Conservation (phyloP, 371 early-diverging fungal genomes). For the Lichtheimia ornata region DNA sequence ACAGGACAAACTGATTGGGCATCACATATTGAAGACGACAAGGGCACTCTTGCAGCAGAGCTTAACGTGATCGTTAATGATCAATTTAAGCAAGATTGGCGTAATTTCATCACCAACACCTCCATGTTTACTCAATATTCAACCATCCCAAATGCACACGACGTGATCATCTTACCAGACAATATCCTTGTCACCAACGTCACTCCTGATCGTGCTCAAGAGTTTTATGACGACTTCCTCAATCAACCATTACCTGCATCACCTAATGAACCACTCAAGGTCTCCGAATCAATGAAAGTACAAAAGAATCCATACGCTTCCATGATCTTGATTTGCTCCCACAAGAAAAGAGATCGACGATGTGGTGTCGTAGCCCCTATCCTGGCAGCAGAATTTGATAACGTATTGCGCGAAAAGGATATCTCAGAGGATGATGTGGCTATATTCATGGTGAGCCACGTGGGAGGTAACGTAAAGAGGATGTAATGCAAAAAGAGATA, state of each 20-base stretch:
- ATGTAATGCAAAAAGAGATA: neutral
- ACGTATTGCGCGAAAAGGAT: slow-evolving; percentile 59
- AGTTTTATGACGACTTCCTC: slow-evolving; percentile 50
- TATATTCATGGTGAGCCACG: slow-evolving; percentile 68
- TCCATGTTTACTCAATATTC: slow-evolving; percentile 37
- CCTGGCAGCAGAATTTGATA: slow-evolving; percentile 67
- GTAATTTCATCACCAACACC: slow-evolving; percentile 55
- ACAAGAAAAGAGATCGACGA: slow-evolving; percentile 78
- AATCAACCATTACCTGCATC: slow-evolving; percentile 36
- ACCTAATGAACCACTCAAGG: neutral
- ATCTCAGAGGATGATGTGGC: slow-evolving; percentile 49
- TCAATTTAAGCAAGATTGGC: slow-evolving; percentile 20
- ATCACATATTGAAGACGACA: slow-evolving; percentile 59
- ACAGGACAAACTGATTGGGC: slow-evolving; percentile 69
- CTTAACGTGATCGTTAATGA: slow-evolving; percentile 23
- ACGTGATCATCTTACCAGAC: slow-evolving; percentile 57
- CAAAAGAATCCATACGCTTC: slow-evolving; percentile 49
- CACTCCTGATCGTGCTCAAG: slow-evolving; percentile 45
- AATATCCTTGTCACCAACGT: slow-evolving; percentile 60
- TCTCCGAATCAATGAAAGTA: slow-evolving; percentile 18
- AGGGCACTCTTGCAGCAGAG: slow-evolving; percentile 49
- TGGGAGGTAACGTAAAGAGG: slow-evolving; percentile 58
- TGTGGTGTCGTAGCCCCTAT: slow-evolving; percentile 80
- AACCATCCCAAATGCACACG: slow-evolving; percentile 24
- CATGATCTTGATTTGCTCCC: slow-evolving; percentile 77